Percentiles rank a stretch among this genome's conserved stretches.
Conservation (phyloP, 1,284 basidiomycete species). For the Trametes pubescens region DNA sequence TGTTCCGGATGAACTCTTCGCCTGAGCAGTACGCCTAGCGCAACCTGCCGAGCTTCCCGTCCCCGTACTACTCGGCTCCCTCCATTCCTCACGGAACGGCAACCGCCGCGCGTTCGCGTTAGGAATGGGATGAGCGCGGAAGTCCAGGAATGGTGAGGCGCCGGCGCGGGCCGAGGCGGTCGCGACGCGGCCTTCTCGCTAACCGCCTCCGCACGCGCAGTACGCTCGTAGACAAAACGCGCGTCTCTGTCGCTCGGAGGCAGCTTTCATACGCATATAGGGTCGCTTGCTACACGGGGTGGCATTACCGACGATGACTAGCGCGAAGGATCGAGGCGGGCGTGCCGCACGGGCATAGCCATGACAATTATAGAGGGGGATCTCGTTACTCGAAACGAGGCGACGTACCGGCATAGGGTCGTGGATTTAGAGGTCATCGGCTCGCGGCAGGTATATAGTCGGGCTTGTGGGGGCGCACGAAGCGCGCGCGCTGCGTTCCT, state of each 20-base stretch:
- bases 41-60: not conserved
- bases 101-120: not conserved
- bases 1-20: not conserved
- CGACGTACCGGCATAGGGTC: not conserved
- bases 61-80: not conserved
- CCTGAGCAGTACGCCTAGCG: not conserved
- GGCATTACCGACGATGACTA: no score
- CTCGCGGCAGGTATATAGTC: not conserved
- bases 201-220: not conserved
- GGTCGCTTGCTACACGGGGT: no score
- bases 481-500: not conserved
- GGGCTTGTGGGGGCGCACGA: not conserved
- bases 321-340: no score
- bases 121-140: constrained; percentile 8
- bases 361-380: not conserved
- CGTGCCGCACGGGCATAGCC: not conserved
- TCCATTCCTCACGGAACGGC: constrained; percentile 17
- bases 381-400: not conserved
- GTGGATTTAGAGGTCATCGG: not conserved
- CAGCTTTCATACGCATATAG: no score
- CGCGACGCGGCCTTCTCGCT: not conserved
- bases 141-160: constrained; percentile 5
- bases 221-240: no score
- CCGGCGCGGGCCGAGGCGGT: constrained; percentile 11
- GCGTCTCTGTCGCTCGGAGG: no score